Base-by-base conservation (phyloP, 805 yeast genomes). In the Myxozyma monticola region DNA sequence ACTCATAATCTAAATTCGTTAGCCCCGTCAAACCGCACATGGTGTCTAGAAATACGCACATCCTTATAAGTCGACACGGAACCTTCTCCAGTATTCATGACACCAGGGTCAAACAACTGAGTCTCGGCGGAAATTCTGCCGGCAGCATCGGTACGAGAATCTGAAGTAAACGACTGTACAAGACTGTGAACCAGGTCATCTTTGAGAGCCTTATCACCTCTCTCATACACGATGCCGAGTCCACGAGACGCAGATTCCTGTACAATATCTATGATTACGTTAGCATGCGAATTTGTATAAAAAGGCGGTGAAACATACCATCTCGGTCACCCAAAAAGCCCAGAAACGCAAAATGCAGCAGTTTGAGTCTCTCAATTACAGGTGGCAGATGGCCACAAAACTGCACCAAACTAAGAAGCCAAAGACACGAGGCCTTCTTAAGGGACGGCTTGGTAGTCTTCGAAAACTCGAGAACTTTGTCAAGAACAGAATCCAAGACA, bases 221-320 rank as follows among this genome's bases (percentile, higher is more conserved):
- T 68, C 51, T 90, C 96, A 62, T 86, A 91, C 3, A 89, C 77
- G 15, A 90, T 70, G 56, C 90, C 80, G 45, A 91, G 73, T 2
- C 97, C 99, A 59, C 95, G 75, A 0, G 96, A 82, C 0, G 98
- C 96, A 10, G 93, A 78, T 53, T 91, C 97, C 63, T 91, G 97
- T n/a, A 89, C 74, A 17, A 89, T 68, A 26, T 90, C 51, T 46
- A 46, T 17, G 14, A 12, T 15, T 2, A 14, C 18, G 37, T 33
- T 24, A 21, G 17, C 28, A 8, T 10, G 20, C 14, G 9, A 10
- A 17, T 7, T 26, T 12, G 10, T 8, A 17, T 9, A 15, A n/a
- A 36, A 20, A 14, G 12, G 7, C 8, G 20, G 8, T 24, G 14
- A 33, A 22, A 6, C 37, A 9, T 22, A 46, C 49, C 96, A 64